Conservation (phyloP, 2,329 filamentous ascomycete species). For the Decorospora gaudefroyi region DNA sequence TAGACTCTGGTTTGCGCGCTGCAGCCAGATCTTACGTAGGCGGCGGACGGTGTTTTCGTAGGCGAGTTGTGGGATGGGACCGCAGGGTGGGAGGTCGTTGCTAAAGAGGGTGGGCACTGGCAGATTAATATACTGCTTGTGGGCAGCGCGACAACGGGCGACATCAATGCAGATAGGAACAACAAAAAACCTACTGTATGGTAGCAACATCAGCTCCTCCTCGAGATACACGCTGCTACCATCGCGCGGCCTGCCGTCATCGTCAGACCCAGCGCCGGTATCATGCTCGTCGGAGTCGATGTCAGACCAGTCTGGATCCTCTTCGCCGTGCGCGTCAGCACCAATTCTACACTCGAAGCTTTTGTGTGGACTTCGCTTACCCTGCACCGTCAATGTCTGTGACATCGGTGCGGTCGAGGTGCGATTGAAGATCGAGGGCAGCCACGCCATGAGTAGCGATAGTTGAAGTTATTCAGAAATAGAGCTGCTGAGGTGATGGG, state of each 20-base stretch:
- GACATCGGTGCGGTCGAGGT: neutral
- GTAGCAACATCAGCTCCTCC: slow-evolving; percentile 11
- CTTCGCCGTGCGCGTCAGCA: slow-evolving; percentile 1
- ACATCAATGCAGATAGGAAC: too few species aligned
- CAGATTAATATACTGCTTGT: neutral
- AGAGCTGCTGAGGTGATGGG: neutral
- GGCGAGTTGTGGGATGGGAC: slow-evolving; percentile 27
- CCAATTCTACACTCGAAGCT: neutral
- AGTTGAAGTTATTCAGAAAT: neutral
- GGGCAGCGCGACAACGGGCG: neutral
- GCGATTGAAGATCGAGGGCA: neutral
- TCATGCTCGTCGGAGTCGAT: neutral
- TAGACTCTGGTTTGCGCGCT: neutral
- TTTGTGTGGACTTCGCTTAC: neutral
- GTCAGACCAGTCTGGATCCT: slow-evolving; percentile 22
- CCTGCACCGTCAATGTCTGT: neutral
- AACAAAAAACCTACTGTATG: slow-evolving; percentile 21
- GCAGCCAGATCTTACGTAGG: slow-evolving; percentile 29
- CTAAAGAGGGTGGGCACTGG: slow-evolving; percentile 34
- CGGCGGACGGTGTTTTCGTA: slow-evolving; percentile 28
- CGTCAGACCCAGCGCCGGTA: neutral
- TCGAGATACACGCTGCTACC: neutral
- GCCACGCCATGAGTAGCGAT: slow-evolving; percentile 1
- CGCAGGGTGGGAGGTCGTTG: slow-evolving; percentile 32
- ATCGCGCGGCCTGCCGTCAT: neutral